These are phyloP conservation scores for Fraxinus latifolia DNA, from an alignment of 305 asterid species.

Conservation along the genomic window DNA sequence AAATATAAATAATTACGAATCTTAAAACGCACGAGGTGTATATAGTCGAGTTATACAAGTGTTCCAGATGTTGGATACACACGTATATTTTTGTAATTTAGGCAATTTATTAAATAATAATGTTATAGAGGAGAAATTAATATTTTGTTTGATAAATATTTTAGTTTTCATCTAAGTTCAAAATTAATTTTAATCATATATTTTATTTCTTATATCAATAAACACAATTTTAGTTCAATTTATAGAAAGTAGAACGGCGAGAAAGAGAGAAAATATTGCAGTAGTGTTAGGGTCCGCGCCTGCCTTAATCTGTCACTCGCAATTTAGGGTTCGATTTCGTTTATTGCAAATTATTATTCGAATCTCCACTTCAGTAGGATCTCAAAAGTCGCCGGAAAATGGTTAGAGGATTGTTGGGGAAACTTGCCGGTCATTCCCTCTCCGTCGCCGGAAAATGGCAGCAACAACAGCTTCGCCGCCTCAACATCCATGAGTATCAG, in stretches of 20 bases:
- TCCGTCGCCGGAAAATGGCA: slow-evolving; percentile 96
- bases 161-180: no score
- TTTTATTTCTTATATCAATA: no score
- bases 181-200: no score
- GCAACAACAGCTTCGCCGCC: slow-evolving; percentile 97
- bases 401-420: slow-evolving; percentile 79
- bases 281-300: neutral
- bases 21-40: neutral
- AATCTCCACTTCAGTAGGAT: slow-evolving; percentile 22
- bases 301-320: slow-evolving; percentile 1
- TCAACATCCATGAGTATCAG: slow-evolving; percentile 96
- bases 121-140: neutral
- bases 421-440: slow-evolving; percentile 67
- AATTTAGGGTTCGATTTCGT: slow-evolving; percentile 25
- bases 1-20: no score
- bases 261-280: neutral
- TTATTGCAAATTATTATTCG: neutral
- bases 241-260: slow-evolving; percentile 4
- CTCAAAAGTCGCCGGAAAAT: slow-evolving; percentile 29
- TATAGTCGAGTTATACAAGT: neutral
- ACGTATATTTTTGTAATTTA: neutral
- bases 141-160: neutral
- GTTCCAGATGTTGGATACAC: neutral
- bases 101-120: neutral
- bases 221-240: no score